Evolutionary conservation across 495 filamentous ascomycete species (phyloP).

Genomic region (Xylaria longipes): DNA sequence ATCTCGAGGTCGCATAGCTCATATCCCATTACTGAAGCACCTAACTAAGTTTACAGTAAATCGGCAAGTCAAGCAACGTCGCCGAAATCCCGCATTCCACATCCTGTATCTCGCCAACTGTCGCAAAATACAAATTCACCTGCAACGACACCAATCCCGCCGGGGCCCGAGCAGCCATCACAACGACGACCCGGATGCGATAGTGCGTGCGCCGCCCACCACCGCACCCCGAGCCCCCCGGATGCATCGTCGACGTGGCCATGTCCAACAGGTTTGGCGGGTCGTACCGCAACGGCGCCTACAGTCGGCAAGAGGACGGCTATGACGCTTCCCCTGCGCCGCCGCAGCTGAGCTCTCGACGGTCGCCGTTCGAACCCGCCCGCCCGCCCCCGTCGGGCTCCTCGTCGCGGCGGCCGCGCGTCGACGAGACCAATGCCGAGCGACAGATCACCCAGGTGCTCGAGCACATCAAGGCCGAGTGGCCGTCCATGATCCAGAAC

Average conservation of each 20-base stretch:
- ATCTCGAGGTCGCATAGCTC: conserved; percentile 1
- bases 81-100: neutral
- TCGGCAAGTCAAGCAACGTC: neutral
- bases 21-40: conserved; percentile 22
- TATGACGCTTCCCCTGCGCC: conserved; percentile 48
- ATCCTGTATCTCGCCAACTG: neutral
- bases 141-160: neutral
- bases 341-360: conserved; percentile 38
- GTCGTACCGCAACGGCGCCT: conserved; percentile 49
- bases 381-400: conserved; percentile 28
- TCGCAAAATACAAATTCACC: neutral
- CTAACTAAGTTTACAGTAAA: neutral
- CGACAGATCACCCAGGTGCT: conserved; percentile 56
- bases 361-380: conserved; percentile 31
- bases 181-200: conserved; percentile 3
- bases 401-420: conserved; percentile 33
- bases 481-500: conserved; percentile 86
- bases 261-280: conserved; percentile 54
- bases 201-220: conserved; percentile 1
- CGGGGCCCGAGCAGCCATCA: neutral
- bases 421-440: conserved; percentile 51
- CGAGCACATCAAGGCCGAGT: conserved; percentile 79
- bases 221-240: conserved; percentile 20
- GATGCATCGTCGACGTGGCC: conserved; percentile 36
- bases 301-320: conserved; percentile 46